Conservation (phyloP, 257 asterid genomes). For the Scutellaria minor region DNA sequence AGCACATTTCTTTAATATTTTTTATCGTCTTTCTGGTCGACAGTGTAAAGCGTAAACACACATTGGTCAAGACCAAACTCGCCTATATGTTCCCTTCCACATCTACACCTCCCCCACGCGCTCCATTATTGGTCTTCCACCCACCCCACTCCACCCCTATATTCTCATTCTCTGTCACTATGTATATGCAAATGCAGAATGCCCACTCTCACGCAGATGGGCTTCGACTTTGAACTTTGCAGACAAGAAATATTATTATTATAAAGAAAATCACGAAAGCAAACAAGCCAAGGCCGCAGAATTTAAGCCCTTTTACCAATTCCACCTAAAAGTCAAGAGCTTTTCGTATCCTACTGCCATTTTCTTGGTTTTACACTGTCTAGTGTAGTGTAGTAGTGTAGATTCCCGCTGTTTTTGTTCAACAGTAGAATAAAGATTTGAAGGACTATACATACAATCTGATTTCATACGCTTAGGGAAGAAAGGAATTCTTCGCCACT, state of each 20-base stretch:
- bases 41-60: constrained; percentile 24
- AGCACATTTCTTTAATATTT: neutral
- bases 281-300: constrained; percentile 17
- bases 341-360: constrained; percentile 41
- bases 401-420: constrained; percentile 39
- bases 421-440: neutral
- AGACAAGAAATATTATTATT: constrained; percentile 12
- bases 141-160: constrained; percentile 21
- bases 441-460: neutral
- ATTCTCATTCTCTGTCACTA: constrained; percentile 37
- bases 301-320: constrained; percentile 26
- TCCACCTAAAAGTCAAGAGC: constrained; percentile 37
- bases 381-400: constrained; percentile 6
- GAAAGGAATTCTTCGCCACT: no score
- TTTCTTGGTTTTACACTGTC: constrained; percentile 42
- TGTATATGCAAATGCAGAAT: neutral
- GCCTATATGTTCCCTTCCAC: constrained; percentile 37
- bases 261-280: neutral
- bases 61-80: constrained; percentile 56
- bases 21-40: no score
- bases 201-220: constrained; percentile 21
- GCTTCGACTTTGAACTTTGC: constrained; percentile 18
- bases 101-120: constrained; percentile 30
- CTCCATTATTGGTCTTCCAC: constrained; percentile 38
- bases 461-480: neutral